Conservation (phyloP, 2,329 filamentous ascomycete genomes). For the Chaetomium sp. region DNA sequence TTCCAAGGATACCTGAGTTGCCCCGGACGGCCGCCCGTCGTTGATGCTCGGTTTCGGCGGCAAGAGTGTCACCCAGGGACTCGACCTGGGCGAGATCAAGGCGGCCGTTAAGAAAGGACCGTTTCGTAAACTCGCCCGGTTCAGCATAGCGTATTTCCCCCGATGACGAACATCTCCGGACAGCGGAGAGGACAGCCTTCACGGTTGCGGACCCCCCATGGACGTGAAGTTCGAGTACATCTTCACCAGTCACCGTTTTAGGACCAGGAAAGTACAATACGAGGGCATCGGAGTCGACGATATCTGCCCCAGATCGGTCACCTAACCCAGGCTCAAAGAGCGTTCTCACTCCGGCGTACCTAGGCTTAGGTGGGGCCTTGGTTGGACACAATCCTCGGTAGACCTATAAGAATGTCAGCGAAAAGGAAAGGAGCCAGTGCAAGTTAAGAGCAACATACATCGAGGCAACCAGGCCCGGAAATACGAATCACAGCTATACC, state of each 20-base stretch:
- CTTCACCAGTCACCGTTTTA: conserved; percentile 85
- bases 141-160: conserved; percentile 78
- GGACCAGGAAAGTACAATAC: conserved; percentile 82
- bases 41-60: conserved; percentile 87
- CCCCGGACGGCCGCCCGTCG: conserved; percentile 82
- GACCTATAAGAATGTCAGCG: conserved; percentile 45
- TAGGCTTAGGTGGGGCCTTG: conserved; percentile 49
- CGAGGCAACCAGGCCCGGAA: conserved; percentile 74
- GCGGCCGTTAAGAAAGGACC: conserved; percentile 84
- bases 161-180: conserved; percentile 55
- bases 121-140: conserved; percentile 90
- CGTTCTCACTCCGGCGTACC: conserved; percentile 71
- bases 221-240: conserved; percentile 90
- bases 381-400: conserved; percentile 55
- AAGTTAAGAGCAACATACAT: conserved; percentile 50
- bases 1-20: conserved; percentile 67
- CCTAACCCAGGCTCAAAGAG: conserved; percentile 58
- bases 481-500: conserved; percentile 90
- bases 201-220: conserved; percentile 90
- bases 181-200: conserved; percentile 78
- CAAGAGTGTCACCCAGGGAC: conserved; percentile 62
- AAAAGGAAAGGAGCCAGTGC: not conserved
- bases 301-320: conserved; percentile 43
- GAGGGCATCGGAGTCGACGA: conserved; percentile 77
- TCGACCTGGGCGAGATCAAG: conserved; percentile 85